Conservation (phyloP, 2,329 filamentous ascomycete species). For the Cercospora citrullina region DNA sequence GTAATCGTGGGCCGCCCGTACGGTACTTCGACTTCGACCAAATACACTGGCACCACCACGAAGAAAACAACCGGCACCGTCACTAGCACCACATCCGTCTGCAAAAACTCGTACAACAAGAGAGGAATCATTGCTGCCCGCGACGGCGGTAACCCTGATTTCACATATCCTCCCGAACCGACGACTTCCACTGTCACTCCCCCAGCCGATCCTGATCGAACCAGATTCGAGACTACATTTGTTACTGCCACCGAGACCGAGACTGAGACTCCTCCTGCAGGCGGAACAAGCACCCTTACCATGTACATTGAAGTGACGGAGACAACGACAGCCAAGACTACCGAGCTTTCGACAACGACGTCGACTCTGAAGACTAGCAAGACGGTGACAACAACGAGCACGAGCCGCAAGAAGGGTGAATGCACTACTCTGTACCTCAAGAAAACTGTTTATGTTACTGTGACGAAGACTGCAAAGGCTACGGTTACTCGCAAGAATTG, state of each 20-base stretch:
- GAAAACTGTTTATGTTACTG: not conserved
- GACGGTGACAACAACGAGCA: not conserved
- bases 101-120: constrained; percentile 1
- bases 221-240: not conserved
- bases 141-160: constrained; percentile 1
- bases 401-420: not conserved
- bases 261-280: not conserved
- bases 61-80: not conserved
- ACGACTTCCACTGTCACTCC: constrained; percentile 1
- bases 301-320: not conserved
- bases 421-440: not conserved
- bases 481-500: not conserved
- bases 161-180: not conserved
- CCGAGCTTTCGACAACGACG: not conserved
- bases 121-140: not conserved
- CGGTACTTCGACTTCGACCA: not conserved
- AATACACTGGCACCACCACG: not conserved
- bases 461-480: not conserved
- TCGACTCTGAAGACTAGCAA: not conserved
- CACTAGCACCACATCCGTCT: not conserved
- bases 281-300: not conserved
- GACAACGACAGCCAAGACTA: not conserved
- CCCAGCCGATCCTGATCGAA: not conserved
- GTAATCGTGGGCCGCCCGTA: not conserved
- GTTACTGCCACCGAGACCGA: not conserved